A percentile compares a stretch with the other conserved stretches of the same genome.
These are phyloP conservation scores for Candida berthetii DNA, from an alignment of 805 yeast species.

Conservation along the genomic window DNA sequence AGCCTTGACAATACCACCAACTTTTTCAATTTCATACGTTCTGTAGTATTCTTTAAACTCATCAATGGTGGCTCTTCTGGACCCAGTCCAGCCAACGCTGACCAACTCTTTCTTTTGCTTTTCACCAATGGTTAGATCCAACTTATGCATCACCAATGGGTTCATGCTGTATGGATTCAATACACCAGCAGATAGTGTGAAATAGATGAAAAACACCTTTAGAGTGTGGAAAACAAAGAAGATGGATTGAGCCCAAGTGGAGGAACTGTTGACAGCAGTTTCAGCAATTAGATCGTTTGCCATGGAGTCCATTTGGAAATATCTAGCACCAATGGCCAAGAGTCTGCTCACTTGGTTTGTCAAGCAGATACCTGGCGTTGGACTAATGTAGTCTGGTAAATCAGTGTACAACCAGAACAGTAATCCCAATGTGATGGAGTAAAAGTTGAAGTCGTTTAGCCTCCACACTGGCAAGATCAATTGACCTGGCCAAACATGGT, in stretches of 20 bases:
- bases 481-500: constrained; percentile 85
- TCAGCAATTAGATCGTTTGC: constrained; percentile 47
- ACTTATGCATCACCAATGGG: constrained; percentile 24
- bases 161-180: constrained; percentile 67
- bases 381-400: constrained; percentile 81
- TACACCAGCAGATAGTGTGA: constrained; percentile 60
- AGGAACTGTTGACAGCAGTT: constrained; percentile 30
- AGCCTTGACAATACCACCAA: constrained; percentile 75
- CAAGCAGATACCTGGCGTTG: constrained; percentile 87
- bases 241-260: constrained; percentile 46
- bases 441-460: constrained; percentile 34
- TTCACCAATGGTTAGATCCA: constrained; percentile 27
- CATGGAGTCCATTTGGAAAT: constrained; percentile 30
- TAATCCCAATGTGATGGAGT: constrained; percentile 30
- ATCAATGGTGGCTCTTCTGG: constrained; percentile 63
- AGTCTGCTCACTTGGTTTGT: constrained; percentile 48
- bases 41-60: constrained; percentile 70
- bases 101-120: constrained; percentile 38
- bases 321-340: constrained; percentile 20
- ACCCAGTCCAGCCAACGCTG: constrained; percentile 91
- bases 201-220: constrained; percentile 51
- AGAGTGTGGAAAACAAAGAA: constrained; percentile 70
- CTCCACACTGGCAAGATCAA: constrained; percentile 73
- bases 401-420: constrained; percentile 85
- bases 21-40: constrained; percentile 51